Evolutionary conservation across 2,329 filamentous ascomycete genomes (phyloP), one percentile per base, ranked within the genome.

Genomic region (Bipolaris gigantea): DNA sequence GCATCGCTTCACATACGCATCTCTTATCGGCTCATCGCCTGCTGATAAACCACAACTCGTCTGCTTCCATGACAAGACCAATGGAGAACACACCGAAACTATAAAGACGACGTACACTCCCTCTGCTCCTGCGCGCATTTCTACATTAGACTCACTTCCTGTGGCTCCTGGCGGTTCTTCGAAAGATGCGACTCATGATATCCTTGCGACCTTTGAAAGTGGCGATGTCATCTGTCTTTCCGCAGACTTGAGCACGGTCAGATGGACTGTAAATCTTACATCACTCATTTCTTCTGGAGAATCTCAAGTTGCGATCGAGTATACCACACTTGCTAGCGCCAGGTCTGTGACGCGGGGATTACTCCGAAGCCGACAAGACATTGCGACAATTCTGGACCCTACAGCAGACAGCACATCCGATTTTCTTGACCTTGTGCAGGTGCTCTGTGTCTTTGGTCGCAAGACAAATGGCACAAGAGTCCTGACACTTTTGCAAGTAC

Each of bases 141-240:
- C 70, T 4, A 53, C 67, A 1, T 65, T 76, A 7, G 73, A 75
- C 27, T 61, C 64, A 2, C 53, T 75, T 11, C 71, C 73, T 5
- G 57, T 69, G 27, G 56, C 60, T 23, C 50, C 60, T 23, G 56
- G 62, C 5, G 53, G 59, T 2, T 56, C 61, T 4, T 38, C 55
- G 8, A 55, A 61, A 10, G 57, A 60, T n/a, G 50, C 57, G 7
- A 60, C 59, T 18, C 72, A 76, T 47, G 76, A 83, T 48, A 54
- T 90, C 2, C 62, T 90, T 19, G 78, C 80, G 2, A 78, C 89
- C 1, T 83, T 84, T 52, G 75, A 81, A 38, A 80, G 86, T 57
- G 88, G 88, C 33, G 80, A 85, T 53, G 75, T 89, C 18, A 65
- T 83, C 8, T 85, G 83, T 51, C 75, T 89, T 13, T 83, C 86